Base-by-base conservation (phyloP, 768 basidiomycete genomes). In the Botryobasidium botryosum region DNA sequence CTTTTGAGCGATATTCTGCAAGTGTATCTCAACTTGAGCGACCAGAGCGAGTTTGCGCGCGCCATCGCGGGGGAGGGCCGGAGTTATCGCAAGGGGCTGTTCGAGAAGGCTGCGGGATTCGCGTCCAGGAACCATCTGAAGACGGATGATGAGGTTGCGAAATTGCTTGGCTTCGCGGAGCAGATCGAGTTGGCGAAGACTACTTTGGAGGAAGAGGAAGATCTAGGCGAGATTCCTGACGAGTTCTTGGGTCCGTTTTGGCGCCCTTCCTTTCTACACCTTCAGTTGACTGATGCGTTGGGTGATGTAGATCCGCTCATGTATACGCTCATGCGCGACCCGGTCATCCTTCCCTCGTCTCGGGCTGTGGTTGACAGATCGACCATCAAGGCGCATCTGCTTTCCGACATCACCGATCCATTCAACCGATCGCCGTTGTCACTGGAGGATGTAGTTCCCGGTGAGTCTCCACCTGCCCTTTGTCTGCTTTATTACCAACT, bases 1-100 rank as follows among this genome's bases (percentile, higher is more conserved):
- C 67, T 97, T 26, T 68, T 99, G 26, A 75, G 74, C 55, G 86
- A 94, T 53, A 75, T 99, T 47, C 62, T 96, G 35, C 79, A 88
- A 59, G 79, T 97, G 24, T 96, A 84, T 62, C 61, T 91, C 50
- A 92, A 96, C 56, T 64, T 99, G 50, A 79, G 81, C 51, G 74
- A 79, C 45, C 77, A 79, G 56, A 67, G 69, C 3, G 74, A 74
- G 45, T 99, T 97, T 57, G 72, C 81, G 26, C 67, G 69, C 24
- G 88, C 86, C 5, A 83, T 97, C 29, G 94, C 94, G 3, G 75
- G 68, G n/a, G 94, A 99, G 54, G 94, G 86, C 21, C 71, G 94
- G 31, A 92, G 87, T 59, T 99, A 96, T 56, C 70, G 66, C 50
- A 82, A 75, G 57, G 77, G 74, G 50, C 60, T 94, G 13, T 99